phyloP scores from a whole-genome alignment of 495 filamentous ascomycete species.

The Hypoxylon rickii region DNA sequence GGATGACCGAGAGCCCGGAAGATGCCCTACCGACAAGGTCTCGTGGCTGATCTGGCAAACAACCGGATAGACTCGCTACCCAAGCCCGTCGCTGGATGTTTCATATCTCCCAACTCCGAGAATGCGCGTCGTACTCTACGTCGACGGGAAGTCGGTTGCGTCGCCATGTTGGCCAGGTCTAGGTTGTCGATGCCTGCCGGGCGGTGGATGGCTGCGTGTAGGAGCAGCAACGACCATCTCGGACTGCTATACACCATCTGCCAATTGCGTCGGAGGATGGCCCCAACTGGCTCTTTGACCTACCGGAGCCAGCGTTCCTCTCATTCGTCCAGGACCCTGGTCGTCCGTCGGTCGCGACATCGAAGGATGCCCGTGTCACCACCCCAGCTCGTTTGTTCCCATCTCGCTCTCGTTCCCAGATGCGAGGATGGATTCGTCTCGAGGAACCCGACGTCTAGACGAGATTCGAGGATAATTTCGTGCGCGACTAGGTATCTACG shows the following conservation, averaged over 20 bases:
- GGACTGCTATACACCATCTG: conserved; percentile 45
- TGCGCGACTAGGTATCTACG: too few relatives aligned
- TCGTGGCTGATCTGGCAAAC: conserved; percentile 34
- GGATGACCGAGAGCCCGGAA: conserved; percentile 48
- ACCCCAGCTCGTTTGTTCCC: too few relatives aligned
- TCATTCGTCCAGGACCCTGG: conserved; percentile 54
- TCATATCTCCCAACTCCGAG: too few relatives aligned
- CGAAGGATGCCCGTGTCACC: conserved; percentile 23
- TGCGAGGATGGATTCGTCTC: too few relatives aligned
- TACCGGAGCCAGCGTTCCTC: conserved; percentile 51
- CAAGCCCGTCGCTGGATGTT: conserved; percentile 45
- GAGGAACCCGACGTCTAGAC: too few relatives aligned
- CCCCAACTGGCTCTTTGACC: conserved; percentile 48
- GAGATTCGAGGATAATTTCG: too few relatives aligned
- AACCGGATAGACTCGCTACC: conserved; percentile 46
- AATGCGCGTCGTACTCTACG: too few relatives aligned
- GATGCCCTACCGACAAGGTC: conserved; percentile 43
- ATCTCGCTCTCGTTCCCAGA: too few relatives aligned
- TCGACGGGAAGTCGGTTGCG: too few relatives aligned
- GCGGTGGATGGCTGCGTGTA: conserved; percentile 46
- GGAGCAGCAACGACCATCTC: too few relatives aligned
- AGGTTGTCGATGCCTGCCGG: conserved; percentile 39
- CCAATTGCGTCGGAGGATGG: conserved; percentile 43
- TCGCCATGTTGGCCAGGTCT: conserved; percentile 53
- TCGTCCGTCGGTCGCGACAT: conserved; percentile 14